These are phyloP conservation scores for Acer negundo DNA, from an alignment of 345 rosid genomes.

Conservation along the genomic window DNA sequence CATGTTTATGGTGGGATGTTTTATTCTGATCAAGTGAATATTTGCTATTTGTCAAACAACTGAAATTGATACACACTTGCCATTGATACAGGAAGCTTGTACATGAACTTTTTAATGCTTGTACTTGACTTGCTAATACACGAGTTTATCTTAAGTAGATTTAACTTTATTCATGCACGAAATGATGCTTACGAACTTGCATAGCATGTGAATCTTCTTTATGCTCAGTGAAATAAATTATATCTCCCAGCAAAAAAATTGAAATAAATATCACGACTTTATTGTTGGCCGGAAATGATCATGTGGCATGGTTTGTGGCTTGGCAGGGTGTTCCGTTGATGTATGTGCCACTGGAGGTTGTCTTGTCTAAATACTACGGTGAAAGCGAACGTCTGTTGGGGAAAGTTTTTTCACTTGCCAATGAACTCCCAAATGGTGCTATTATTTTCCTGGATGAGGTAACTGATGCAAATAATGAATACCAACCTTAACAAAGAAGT, in stretches of 20 bases:
- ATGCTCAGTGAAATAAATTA: slow-evolving; percentile 3
- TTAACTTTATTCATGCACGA: no score
- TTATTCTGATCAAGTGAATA: neutral
- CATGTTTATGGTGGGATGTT: neutral
- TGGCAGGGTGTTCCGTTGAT: slow-evolving; percentile 81
- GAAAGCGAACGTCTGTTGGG: slow-evolving; percentile 89
- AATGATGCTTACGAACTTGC: no score
- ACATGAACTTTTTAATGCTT: neutral
- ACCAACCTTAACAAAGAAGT: neutral
- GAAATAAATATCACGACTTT: neutral
- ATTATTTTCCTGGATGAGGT: slow-evolving; percentile 95
- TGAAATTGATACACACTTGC: neutral
- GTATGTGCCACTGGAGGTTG: slow-evolving; percentile 87
- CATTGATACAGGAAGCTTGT: neutral
- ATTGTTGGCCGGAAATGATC: slow-evolving; percentile 6
- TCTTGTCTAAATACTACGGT: slow-evolving; percentile 90
- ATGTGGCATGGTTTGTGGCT: slow-evolving; percentile 18
- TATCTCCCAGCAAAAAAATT: neutral
- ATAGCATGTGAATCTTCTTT: neutral
- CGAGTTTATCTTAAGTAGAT: neutral
- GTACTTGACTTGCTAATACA: neutral
- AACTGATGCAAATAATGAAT: slow-evolving; percentile 20
- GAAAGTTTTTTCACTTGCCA: slow-evolving; percentile 84
- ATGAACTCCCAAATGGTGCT: slow-evolving; percentile 81
- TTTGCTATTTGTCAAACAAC: neutral